Percentiles rank a stretch among this genome's conserved stretches.
Conservation (phyloP, 257 asterid genomes). For the Solanum gandarillasii region DNA sequence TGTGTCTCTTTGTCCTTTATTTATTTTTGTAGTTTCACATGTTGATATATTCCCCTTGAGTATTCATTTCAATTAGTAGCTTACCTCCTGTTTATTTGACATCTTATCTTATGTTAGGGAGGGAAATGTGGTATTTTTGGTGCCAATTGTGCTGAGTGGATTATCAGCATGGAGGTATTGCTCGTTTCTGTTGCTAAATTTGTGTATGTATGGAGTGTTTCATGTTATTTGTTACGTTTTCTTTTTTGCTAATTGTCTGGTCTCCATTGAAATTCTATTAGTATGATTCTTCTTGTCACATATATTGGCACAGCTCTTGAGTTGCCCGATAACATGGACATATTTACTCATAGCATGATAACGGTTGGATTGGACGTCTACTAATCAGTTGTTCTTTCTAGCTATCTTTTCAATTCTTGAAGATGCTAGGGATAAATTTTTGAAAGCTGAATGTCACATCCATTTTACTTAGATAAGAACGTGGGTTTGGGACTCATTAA, state of each 20-base stretch:
- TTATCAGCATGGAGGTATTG: slow-evolving; percentile 92
- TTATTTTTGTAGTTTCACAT: neutral
- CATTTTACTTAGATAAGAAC: neutral
- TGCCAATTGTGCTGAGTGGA: slow-evolving; percentile 84
- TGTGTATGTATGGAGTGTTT: neutral
- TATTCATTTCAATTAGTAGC: neutral
- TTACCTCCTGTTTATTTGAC: slow-evolving; percentile 8
- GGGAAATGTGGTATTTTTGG: slow-evolving; percentile 96
- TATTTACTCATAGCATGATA: neutral
- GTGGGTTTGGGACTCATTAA: neutral
- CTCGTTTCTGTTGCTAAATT: neutral
- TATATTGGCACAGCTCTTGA: neutral
- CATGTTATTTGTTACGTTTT: neutral
- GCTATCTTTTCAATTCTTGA: neutral
- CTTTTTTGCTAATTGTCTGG: neutral
- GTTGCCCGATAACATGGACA: neutral
- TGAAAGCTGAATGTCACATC: neutral
- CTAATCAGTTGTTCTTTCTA: neutral
- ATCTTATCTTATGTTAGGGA: slow-evolving; percentile 39
- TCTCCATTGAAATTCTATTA: neutral
- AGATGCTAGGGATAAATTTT: neutral
- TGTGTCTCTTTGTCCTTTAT: neutral
- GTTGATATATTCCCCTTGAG: neutral
- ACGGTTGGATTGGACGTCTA: neutral
- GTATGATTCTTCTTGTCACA: neutral